phyloP scores from a whole-genome alignment of 345 rosid species.

The Turnera subulata region DNA sequence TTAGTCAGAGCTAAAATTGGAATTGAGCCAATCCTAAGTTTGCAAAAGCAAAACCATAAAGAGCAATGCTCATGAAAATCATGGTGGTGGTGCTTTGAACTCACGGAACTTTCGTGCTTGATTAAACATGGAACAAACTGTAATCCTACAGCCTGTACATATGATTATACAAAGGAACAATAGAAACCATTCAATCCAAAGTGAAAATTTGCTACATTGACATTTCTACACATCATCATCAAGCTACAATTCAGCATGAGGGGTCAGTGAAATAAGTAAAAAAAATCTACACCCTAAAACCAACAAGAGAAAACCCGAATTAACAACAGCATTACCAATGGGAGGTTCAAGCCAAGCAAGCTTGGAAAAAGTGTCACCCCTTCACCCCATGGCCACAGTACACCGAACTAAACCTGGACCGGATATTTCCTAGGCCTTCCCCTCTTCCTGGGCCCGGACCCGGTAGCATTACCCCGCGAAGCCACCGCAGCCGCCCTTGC shows the following conservation, averaged over 20 bases:
- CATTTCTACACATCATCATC: slow-evolving; percentile 16
- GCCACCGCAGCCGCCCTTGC: slow-evolving; percentile 3
- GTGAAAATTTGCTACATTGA: slow-evolving; percentile 7
- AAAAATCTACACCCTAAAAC: slow-evolving; percentile 4
- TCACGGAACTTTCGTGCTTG: too few relatives aligned
- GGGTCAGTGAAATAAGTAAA: background rate
- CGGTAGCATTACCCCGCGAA: slow-evolving; percentile 5
- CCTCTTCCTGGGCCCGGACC: slow-evolving; percentile 41
- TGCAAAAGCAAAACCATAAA: too few relatives aligned
- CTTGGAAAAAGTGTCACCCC: too few relatives aligned
- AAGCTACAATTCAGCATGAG: background rate
- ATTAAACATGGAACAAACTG: background rate
- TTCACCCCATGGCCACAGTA: too few relatives aligned
- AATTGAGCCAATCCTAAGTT: too few relatives aligned
- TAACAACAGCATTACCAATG: slow-evolving; percentile 1
- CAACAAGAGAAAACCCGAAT: background rate
- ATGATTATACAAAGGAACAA: background rate
- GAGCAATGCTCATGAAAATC: background rate
- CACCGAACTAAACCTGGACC: background rate
- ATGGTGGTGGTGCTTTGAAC: background rate
- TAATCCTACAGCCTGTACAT: background rate
- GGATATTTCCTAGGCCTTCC: slow-evolving; percentile 79
- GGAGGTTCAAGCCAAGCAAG: too few relatives aligned
- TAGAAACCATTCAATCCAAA: background rate
- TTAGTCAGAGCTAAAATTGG: too few relatives aligned